These are phyloP conservation scores for Solanum stenotomum DNA, from an alignment of 257 asterid genomes.

Conservation along the genomic window DNA sequence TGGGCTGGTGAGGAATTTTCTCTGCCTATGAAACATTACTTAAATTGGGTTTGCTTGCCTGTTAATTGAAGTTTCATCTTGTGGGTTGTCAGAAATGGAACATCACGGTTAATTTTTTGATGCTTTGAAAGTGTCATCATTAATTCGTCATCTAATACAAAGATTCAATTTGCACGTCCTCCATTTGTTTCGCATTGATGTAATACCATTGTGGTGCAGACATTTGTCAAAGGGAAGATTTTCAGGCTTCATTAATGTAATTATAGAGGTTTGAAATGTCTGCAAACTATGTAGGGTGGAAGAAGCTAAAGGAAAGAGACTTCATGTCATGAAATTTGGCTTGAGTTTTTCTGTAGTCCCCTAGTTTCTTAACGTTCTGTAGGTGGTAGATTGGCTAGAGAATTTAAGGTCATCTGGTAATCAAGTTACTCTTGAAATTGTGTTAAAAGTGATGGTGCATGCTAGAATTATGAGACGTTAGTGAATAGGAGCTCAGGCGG, in stretches of 20 bases:
- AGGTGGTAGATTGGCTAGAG: background rate
- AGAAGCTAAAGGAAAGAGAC: background rate
- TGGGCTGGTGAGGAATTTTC: conserved; percentile 81
- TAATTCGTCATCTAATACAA: background rate
- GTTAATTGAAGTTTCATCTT: background rate
- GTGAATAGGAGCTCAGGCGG: background rate
- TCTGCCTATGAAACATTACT: background rate
- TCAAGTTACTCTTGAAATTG: background rate
- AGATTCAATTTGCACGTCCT: background rate
- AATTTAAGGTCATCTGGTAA: background rate
- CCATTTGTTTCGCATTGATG: background rate
- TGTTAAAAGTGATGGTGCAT: background rate
- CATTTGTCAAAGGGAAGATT: background rate
- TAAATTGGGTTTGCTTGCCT: background rate
- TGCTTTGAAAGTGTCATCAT: background rate
- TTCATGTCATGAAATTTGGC: background rate
- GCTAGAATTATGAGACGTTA: background rate
- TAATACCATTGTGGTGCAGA: background rate
- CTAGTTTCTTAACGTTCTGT: background rate
- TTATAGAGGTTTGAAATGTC: background rate
- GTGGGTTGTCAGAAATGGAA: background rate
- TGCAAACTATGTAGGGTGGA: background rate
- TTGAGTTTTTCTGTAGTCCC: background rate
- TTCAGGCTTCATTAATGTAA: background rate
- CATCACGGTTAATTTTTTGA: background rate